Base-by-base conservation (phyloP, 257 asterid species). In the Hygrophila difformis region DNA sequence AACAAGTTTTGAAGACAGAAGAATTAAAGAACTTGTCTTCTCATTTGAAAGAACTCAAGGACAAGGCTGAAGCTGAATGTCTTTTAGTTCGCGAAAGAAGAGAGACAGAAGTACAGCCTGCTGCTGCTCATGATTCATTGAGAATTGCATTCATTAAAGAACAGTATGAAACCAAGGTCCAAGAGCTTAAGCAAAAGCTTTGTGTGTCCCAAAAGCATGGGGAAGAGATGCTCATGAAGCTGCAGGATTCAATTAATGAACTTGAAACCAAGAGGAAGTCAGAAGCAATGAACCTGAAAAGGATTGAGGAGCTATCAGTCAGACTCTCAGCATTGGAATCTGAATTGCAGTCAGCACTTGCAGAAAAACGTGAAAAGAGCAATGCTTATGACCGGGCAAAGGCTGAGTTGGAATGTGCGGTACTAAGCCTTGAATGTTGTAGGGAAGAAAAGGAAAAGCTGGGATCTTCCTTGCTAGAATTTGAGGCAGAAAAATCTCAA, bases 371-470 rank as follows among this genome's bases (percentile, higher is more conserved):
- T 43, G 96, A 86, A 44, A 80, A 66, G 48, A 64, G 60, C 51
- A 80, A 72, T 9, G 75, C 75, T 50, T 87, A 69, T 62, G 96
- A 91, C 48, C 47, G 86, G 18, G 49, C 70, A 60, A 76, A 74
- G 66, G 84, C 93, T 44, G 96, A 86, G 72, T 70, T 86, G 66
- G 99, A 91, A 58, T 91, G 95, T 61, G 93, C 94, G 14, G 53
- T 71, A 15, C 79, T 82, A 42, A 86, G 96, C 76, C 71, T 86
- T 18, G 99, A 86, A 68, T 91, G 99, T 56, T 91, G 96, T 75
- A 91, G 73, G 83, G 99, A 91, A 77, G 99, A 91, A 60, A 80
- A 80, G 64, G 96, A 76, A 56, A 86, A 77, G 63, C 72, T 80
- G 29, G 76, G 63, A 55, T 60, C 65, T 57, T 69, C 75, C 50